Conservation (phyloP, 202 grass and related monocot species). For the Zoysia matrella region DNA sequence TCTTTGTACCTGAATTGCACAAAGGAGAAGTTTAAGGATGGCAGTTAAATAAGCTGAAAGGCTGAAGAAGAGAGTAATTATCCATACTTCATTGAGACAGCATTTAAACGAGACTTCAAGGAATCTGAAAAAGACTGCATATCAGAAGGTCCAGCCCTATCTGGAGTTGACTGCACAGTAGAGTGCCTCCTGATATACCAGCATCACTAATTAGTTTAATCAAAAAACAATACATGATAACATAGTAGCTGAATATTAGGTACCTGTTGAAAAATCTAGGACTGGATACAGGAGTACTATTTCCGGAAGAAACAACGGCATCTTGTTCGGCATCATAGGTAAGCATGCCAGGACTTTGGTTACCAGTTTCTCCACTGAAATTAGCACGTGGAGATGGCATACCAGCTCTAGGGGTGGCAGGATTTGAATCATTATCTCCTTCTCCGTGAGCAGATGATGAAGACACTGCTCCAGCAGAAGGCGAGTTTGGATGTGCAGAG, state of each 20-base stretch:
- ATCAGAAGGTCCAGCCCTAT: conserved; percentile 79
- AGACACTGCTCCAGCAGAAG: conserved; percentile 41
- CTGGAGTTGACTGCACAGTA: conserved; percentile 70
- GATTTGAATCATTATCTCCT: conserved; percentile 48
- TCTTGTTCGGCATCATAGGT: too few species aligned
- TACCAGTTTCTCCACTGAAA: too few species aligned
- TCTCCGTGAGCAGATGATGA: not conserved
- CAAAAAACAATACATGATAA: not conserved
- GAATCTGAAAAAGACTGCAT: conserved; percentile 88
- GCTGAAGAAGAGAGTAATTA: conserved; percentile 19
- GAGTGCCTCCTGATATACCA: conserved; percentile 60
- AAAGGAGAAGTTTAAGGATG: conserved; percentile 23
- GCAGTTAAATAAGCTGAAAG: conserved; percentile 17
- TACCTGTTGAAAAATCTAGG: conserved; percentile 70
- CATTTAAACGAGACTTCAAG: conserved; percentile 79
- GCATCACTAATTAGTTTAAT: conserved; percentile 33
- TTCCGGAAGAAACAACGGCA: too few species aligned
- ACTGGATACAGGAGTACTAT: not conserved
- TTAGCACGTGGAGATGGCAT: too few species aligned
- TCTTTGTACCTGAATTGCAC: conserved; percentile 83
- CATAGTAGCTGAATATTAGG: not conserved
- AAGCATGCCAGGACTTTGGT: too few species aligned
- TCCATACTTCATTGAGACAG: conserved; percentile 86
- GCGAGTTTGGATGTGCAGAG: conserved; percentile 55
- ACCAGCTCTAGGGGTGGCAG: conserved; percentile 18